Evolutionary conservation across 1,139 yeast genomes (phyloP).

Genomic region (Blastobotrys indianensis): DNA sequence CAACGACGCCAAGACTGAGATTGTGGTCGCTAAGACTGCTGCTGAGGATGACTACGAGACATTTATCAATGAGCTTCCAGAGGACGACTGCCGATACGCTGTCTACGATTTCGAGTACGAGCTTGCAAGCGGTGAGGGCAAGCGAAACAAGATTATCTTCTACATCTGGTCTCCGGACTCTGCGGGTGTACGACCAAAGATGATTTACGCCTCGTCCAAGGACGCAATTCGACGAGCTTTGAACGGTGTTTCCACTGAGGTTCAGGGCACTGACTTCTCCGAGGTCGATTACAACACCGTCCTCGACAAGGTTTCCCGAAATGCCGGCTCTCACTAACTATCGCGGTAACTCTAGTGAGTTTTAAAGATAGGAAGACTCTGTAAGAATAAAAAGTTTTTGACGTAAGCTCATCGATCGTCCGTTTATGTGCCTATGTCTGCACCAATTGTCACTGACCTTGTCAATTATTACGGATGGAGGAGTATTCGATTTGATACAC

Average conservation of each 20-base stretch:
- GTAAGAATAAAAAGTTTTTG: too few species aligned
- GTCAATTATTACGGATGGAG: too few species aligned
- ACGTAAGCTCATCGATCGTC: too few species aligned
- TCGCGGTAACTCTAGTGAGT: background rate
- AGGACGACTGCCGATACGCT: constrained; percentile 94
- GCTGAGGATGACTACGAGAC: constrained; percentile 68
- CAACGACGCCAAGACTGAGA: constrained; percentile 81
- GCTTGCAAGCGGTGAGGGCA: constrained; percentile 84
- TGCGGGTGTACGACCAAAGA: constrained; percentile 85
- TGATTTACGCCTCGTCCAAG: constrained; percentile 96
- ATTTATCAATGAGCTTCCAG: constrained; percentile 84
- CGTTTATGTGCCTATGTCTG: too few species aligned
- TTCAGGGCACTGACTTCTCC: constrained; percentile 96
- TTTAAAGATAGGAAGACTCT: too few species aligned
- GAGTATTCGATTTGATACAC: too few species aligned
- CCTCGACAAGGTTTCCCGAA: constrained; percentile 82
- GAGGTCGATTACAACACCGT: constrained; percentile 94
- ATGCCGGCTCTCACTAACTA: constrained; percentile 62
- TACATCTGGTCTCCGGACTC: constrained; percentile 98
- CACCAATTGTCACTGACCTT: too few species aligned
- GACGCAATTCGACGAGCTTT: constrained; percentile 97
- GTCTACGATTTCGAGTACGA: constrained; percentile 95
- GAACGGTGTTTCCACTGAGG: constrained; percentile 87
- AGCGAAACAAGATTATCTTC: constrained; percentile 87
- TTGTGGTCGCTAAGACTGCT: constrained; percentile 83